Evolutionary conservation across 2,329 filamentous ascomycete genomes (phyloP), one percentile per base, ranked within the genome.

Genomic region (Xylariaceae sp.): DNA sequence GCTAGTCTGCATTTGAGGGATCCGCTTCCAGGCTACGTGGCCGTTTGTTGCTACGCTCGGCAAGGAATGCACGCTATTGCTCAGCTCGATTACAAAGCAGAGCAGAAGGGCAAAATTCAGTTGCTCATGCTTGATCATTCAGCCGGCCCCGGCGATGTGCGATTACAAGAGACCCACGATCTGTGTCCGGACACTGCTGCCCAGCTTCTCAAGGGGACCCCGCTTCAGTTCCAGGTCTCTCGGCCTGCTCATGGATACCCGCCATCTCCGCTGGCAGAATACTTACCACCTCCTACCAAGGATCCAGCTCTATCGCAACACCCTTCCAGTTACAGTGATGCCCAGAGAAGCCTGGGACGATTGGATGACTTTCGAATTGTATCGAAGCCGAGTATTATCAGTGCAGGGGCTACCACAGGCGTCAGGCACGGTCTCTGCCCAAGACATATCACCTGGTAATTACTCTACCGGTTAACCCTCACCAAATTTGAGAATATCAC

Each of bases 61-160:
- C 89, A 97, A 61, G 90, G 92, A 13, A 90, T 96, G 1, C 75
- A 86, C 36, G 90, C 85, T 7, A 85, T 96, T 11, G 80, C 87
- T 4, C 83, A 88, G 52, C 73, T 97, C 11, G 81, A 85, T 44
- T 70, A 78, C 35, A 69, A 72, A 31, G 77, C 86, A 15, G 83
- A 94, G 54, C 69, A 72, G 23, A 74, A 74, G 2, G 80, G 81
- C 48, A 88, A 83, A 57, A 83, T 97, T 35, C 78, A 85, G 0
- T 67, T 96, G 3, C 86, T 90, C 52, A 77, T 94, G 5, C 96
- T 96, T 56, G 85, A 94, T 62, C 82, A 88, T 17, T 83, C 78
- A 28, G 74, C 71, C 8, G 86, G 85, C n/a, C 69, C 71, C 13
- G 77, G 77, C 52, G 88, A 86, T 48, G 81, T 94, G 43, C 78